Percentiles rank a stretch among this genome's conserved stretches.
phyloP scores from a whole-genome alignment of 2,329 filamentous ascomycete genomes.

The Furcasterigmium sp. region DNA sequence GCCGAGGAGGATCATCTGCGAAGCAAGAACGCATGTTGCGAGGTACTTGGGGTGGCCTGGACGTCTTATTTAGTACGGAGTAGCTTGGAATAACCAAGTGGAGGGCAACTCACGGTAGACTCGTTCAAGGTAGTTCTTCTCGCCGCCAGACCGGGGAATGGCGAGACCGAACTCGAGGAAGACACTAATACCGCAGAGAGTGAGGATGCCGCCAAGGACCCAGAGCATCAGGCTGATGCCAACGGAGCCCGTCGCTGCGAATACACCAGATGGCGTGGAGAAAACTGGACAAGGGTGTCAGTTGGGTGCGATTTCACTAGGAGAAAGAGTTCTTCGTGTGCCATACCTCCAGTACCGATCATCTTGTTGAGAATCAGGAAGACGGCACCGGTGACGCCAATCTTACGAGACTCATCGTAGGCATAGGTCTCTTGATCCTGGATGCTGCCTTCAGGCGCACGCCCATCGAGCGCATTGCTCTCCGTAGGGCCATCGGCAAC shows the following conservation, averaged over 20 bases:
- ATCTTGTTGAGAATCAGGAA: conserved; percentile 55
- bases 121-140: conserved; percentile 63
- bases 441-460: not conserved
- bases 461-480: not conserved
- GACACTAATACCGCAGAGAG: conserved; percentile 54
- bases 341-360: conserved; percentile 52
- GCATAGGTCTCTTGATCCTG: conserved; percentile 24
- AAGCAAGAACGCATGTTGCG: conserved; percentile 52
- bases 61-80: not conserved
- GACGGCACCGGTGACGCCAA: conserved; percentile 46
- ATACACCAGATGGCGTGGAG: conserved; percentile 48
- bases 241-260: conserved; percentile 46
- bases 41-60: conserved; percentile 47
- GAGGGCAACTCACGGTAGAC: conserved; percentile 39
- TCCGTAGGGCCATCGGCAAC: conserved; percentile 3
- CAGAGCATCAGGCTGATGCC: conserved; percentile 33
- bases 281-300: conserved; percentile 32
- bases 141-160: conserved; percentile 57
- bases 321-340: conserved; percentile 1
- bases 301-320: no score
- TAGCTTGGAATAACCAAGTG: not conserved
- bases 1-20: conserved; percentile 57
- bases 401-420: conserved; percentile 37
- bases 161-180: conserved; percentile 60
- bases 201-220: conserved; percentile 37